Evolutionary conservation across 176 grass and related monocot species (phyloP), one percentile per base, ranked within the genome.

Genomic region (Musa acuminata): DNA sequence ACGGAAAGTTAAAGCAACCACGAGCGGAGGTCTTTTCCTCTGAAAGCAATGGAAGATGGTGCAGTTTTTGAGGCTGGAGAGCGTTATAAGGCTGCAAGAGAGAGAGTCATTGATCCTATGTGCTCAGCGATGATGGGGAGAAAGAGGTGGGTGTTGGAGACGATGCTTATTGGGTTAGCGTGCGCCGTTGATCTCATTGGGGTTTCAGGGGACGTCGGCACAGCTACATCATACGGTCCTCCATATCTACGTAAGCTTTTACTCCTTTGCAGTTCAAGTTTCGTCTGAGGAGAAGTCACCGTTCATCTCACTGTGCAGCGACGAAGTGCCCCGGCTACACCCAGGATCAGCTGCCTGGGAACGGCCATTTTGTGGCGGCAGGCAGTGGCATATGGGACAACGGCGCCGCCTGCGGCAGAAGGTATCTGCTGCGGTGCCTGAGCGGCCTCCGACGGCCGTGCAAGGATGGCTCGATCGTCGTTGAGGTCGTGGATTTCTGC

Each of bases 401-500:
- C 21, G 84, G 84, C 3, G 84, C 84, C 8, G 75, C 79, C 29
- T 86, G 84, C 52, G 84, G 84, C 13, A 78, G 84, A 71, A 82
- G 58, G 81, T 86, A 86, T 9, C 75, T 55, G 68, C 35, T 86
- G 29, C 62, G 75, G 43, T 86, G 84, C 59, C 66, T 86, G 70
- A 86, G 84, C 7, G 79, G 84, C 62, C 72, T 79, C 52, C 59
- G 59, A 51, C 27, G 84, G n/a, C 80, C 84, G 10, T 86, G 84
- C 79, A 81, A 77, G 26, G 79, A 82, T 24, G 75, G 75, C 65
- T 71, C 51, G 10, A 51, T 79, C 14, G 70, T 79, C 0, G 80
- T 86, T 67, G 43, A 79, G 74, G 84, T 86, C 3, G 84, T 86
- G 2, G 84, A 86, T 82, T 27, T 78, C 11, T 86, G 84, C 67